Evolutionary conservation across 129 eudicot genomes (phyloP).

Genomic region (Arctium lappa): DNA sequence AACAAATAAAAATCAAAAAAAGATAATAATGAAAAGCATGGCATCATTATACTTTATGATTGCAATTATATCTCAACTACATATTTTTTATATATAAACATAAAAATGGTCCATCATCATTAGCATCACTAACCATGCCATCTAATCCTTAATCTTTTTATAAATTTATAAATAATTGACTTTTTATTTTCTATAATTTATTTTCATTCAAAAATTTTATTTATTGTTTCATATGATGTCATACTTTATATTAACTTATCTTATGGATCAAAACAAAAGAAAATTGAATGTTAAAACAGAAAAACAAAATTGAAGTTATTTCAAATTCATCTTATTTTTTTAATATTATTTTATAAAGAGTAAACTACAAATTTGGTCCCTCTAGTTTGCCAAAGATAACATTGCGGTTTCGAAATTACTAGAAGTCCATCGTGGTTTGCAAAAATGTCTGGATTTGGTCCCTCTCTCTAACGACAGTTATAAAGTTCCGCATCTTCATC

Average conservation of each 20-base stretch:
- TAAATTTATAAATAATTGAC: slow-evolving; percentile 19
- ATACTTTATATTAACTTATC: background rate
- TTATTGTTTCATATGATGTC: slow-evolving; percentile 11
- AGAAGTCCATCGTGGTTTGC: too few species aligned
- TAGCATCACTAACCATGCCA: slow-evolving; percentile 44
- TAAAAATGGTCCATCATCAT: slow-evolving; percentile 32
- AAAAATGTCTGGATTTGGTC: too few species aligned
- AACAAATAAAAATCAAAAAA: background rate
- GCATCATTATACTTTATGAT: slow-evolving; percentile 37
- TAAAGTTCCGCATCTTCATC: too few species aligned
- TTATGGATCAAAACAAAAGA: background rate
- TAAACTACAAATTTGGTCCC: too few species aligned
- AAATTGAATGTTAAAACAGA: background rate
- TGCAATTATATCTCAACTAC: slow-evolving; percentile 29
- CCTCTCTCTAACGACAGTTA: too few species aligned
- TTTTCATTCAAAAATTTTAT: slow-evolving; percentile 7
- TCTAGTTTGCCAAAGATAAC: too few species aligned
- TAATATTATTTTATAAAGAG: too few species aligned
- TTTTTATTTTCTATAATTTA: slow-evolving; percentile 11
- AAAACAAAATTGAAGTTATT: background rate
- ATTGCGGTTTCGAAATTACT: too few species aligned
- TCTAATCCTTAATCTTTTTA: slow-evolving; percentile 12
- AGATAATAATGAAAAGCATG: slow-evolving; percentile 9
- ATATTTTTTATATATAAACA: slow-evolving; percentile 13
- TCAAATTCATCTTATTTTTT: too few species aligned